Percentiles rank a stretch among this genome's conserved stretches.
Evolutionary conservation across 257 asterid species (phyloP).

Genomic region (Forsythia suspensa): DNA sequence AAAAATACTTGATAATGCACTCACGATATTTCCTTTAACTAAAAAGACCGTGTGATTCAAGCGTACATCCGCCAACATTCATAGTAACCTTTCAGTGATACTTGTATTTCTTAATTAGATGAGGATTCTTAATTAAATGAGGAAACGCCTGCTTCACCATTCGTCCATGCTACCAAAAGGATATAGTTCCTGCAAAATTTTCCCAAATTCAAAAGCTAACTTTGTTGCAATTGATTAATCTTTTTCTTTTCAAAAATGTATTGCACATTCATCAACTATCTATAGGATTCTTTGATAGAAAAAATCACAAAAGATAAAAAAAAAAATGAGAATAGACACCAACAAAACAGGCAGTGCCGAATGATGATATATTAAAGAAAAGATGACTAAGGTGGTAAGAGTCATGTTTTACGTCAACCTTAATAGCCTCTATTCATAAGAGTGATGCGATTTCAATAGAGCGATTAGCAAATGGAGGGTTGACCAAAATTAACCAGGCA

Average conservation of each 20-base stretch:
- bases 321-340: neutral
- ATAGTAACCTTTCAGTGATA: neutral
- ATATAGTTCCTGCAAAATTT: no score
- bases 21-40: neutral
- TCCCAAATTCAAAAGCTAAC: no score
- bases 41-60: neutral
- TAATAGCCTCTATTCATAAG: neutral
- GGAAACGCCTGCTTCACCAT: no score
- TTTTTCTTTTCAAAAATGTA: no score
- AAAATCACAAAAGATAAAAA: neutral
- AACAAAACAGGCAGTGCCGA: neutral
- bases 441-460: neutral
- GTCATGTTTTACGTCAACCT: neutral
- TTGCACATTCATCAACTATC: neutral
- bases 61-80: neutral
- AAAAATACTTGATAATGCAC: constrained; percentile 2
- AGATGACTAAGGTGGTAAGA: neutral
- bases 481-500: neutral
- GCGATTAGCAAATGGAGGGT: neutral
- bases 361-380: neutral
- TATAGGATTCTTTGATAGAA: neutral
- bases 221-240: no score
- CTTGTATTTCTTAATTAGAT: no score
- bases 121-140: no score
- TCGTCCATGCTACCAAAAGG: no score